Conservation (phyloP, 495 filamentous ascomycete genomes). For the Pseudevernia furfuracea region DNA sequence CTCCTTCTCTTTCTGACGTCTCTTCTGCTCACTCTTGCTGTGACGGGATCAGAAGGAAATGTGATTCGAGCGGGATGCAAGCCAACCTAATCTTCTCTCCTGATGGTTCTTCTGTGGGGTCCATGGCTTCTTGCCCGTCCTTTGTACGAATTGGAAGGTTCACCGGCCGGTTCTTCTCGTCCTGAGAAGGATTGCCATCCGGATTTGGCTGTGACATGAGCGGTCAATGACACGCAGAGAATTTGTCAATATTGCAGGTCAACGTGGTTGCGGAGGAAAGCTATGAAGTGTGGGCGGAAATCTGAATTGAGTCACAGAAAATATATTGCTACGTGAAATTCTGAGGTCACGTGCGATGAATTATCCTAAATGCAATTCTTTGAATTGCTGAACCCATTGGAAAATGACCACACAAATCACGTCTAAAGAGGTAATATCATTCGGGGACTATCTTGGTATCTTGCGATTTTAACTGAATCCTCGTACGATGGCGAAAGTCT, state of each 20-base stretch:
- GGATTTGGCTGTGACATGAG: slow-evolving; percentile 24
- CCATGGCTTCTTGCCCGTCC: slow-evolving; percentile 1
- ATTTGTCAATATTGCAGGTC: neutral
- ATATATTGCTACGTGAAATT: neutral
- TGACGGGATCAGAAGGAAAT: slow-evolving; percentile 19
- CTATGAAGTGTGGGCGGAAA: neutral
- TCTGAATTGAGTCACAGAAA: neutral
- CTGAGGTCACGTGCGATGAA: neutral
- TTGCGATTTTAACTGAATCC: neutral
- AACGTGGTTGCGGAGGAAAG: neutral
- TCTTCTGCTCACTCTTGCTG: slow-evolving; percentile 91
- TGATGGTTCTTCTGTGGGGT: slow-evolving; percentile 64
- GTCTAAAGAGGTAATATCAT: neutral
- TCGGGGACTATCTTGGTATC: neutral
- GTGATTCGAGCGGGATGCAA: neutral
- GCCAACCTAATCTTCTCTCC: slow-evolving; percentile 56
- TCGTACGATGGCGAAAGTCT: neutral
- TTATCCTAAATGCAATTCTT: neutral
- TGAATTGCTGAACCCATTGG: no score
- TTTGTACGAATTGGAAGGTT: slow-evolving; percentile 61
- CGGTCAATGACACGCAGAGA: neutral
- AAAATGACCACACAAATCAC: no score
- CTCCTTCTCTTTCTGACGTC: slow-evolving; percentile 84
- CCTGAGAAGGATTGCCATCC: slow-evolving; percentile 37
- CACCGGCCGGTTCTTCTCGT: slow-evolving; percentile 45